A percentile compares a stretch with the other conserved stretches of the same genome.
Evolutionary conservation across 495 filamentous ascomycete genomes (phyloP).

Genomic region (Haplographium delicatum): DNA sequence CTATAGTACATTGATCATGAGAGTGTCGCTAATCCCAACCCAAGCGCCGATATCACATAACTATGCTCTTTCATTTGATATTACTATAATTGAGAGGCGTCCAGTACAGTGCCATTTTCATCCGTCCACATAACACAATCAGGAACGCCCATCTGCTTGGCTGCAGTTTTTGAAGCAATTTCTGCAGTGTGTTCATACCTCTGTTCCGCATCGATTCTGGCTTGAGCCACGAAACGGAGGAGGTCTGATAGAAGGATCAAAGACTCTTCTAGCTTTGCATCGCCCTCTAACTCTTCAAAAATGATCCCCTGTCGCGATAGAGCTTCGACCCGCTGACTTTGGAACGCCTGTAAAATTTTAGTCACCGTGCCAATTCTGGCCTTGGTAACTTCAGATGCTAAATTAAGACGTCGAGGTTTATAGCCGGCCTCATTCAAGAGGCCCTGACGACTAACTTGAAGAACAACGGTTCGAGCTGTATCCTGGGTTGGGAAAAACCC

Average conservation of each 20-base stretch:
- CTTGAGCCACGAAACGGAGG: slow-evolving; percentile 36
- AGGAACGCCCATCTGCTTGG: slow-evolving; percentile 23
- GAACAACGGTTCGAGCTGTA: slow-evolving; percentile 45
- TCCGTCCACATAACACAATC: slow-evolving; percentile 15
- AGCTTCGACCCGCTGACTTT: slow-evolving; percentile 22
- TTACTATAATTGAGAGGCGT: neutral
- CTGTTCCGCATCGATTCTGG: neutral
- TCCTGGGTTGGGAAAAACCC: slow-evolving; percentile 40
- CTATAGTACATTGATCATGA: neutral
- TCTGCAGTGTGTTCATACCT: neutral
- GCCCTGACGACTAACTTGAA: slow-evolving; percentile 43
- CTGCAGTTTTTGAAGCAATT: slow-evolving; percentile 4
- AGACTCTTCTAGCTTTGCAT: slow-evolving; percentile 41
- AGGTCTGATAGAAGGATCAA: slow-evolving; percentile 46
- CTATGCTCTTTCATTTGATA: no score
- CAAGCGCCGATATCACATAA: no score
- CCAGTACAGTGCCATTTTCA: neutral
- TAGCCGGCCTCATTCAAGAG: neutral
- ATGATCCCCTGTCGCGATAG: slow-evolving; percentile 24
- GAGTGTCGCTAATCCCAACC: no score
- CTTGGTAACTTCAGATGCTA: slow-evolving; percentile 9
- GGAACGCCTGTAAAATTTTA: slow-evolving; percentile 26
- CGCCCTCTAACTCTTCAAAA: slow-evolving; percentile 32
- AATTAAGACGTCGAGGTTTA: slow-evolving; percentile 11
- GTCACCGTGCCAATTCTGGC: slow-evolving; percentile 23